Base-by-base conservation (phyloP, 805 yeast species). In the Ogataea paradorogensis region DNA sequence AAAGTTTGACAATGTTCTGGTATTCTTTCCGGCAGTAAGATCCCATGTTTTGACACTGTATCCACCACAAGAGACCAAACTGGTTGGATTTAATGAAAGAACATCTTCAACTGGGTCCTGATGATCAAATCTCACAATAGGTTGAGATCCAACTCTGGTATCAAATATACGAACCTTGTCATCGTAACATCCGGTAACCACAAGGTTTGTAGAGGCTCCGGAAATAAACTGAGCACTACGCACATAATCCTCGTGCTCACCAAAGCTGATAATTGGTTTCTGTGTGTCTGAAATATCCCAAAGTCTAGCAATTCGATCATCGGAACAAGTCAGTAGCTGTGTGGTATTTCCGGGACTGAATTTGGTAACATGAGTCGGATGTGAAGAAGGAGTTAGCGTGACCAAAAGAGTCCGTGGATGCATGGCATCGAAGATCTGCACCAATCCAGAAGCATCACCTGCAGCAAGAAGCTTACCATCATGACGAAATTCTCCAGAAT, bases 171-270 rank as follows among this genome's bases (percentile, higher is more conserved):
- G 71, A 4, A 91, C 82, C 18, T 69, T 61, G 8, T 96, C 95
- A 63, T 93, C 99, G 58, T 93, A 93, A 56, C 95, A 89, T 38
- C 98, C 99, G 1, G 96, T 87, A 11, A 84, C 82, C n/a, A 93
- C 68, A 46, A 90, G 68, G 56, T 84, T 85, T 1, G 57, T 48
- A 38, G 84, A 81, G 4, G 74, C 66, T 2, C 91, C 91, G 13
- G 59, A 50, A 26, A 90, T 74, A 59, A 87, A 87, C 41, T 72
- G 72, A 5, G 86, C 95, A 5, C 91, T 70, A 52, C 99, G 75
- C 26, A 93, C 82, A 61, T 93, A 93, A 65, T 93, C 99, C 23
- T 78, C 75, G 58, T 93, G 97, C 50, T 76, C 83, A 18, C 72
- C 75, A 45, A 87, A 81, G 45, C 80, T 76, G 23, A 77, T 66